phyloP scores from a whole-genome alignment of 176 grass and related monocot genomes.

The Musa acuminata region DNA sequence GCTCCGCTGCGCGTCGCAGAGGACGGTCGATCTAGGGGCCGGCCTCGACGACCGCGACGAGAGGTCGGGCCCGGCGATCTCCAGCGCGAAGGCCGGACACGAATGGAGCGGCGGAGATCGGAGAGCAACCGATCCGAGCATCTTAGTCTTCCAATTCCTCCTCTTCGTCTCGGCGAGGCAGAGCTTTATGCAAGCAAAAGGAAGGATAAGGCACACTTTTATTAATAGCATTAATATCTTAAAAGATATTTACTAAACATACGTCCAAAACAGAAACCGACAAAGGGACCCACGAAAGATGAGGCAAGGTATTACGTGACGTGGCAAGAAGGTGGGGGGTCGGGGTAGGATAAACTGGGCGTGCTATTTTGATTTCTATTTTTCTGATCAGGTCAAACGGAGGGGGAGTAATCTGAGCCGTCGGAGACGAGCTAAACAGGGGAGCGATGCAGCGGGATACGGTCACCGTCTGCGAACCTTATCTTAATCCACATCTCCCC shows the following conservation, averaged over 20 bases:
- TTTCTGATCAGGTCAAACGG: neutral
- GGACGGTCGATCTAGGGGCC: conserved; percentile 12
- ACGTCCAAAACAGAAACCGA: too few species aligned
- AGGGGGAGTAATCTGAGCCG: neutral
- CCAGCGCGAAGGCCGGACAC: conserved; percentile 9
- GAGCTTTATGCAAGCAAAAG: neutral
- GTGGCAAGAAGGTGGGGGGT: neutral
- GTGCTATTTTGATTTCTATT: neutral
- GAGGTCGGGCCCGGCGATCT: neutral
- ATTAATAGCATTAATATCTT: too few species aligned
- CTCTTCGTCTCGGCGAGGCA: neutral
- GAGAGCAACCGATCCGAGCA: conserved; percentile 49
- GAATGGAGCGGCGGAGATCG: conserved; percentile 8
- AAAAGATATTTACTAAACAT: too few species aligned
- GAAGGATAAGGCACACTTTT: neutral
- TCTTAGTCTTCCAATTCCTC: neutral
- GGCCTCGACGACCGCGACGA: conserved; percentile 1
- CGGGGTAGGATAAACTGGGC: too few species aligned
- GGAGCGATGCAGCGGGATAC: neutral
- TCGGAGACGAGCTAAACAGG: conserved; percentile 1
- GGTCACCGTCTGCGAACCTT: neutral
- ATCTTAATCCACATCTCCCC: neutral
- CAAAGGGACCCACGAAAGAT: too few species aligned
- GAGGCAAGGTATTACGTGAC: neutral
- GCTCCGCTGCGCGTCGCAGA: conserved; percentile 35